Percentiles rank a stretch among this genome's conserved stretches.
phyloP scores from a whole-genome alignment of 345 rosid genomes.

The Boechera retrofracta region DNA sequence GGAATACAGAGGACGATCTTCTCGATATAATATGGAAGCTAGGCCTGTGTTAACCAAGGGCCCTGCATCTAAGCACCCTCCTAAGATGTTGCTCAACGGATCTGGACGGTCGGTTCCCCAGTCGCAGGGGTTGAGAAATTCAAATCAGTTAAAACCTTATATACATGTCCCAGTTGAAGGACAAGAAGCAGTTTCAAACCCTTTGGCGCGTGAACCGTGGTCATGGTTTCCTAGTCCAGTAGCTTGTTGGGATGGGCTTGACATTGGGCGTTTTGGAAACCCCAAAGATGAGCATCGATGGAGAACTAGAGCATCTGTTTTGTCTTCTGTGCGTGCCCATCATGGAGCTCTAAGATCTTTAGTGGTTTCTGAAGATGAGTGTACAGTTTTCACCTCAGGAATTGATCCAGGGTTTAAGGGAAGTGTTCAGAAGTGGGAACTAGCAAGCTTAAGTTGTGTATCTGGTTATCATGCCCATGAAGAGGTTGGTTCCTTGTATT shows the following conservation, averaged over 20 bases:
- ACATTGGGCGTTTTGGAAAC: constrained; percentile 73
- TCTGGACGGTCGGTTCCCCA: constrained; percentile 83
- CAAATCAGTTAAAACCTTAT: constrained; percentile 63
- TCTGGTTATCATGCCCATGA: constrained; percentile 94
- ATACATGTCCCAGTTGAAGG: constrained; percentile 54
- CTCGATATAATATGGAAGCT: constrained; percentile 63
- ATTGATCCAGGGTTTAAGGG: constrained; percentile 92
- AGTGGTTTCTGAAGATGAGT: constrained; percentile 83
- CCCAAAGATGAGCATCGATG: constrained; percentile 85
- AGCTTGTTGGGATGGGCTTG: constrained; percentile 85
- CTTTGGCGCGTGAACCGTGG: constrained; percentile 75
- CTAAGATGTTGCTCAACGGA: constrained; percentile 80
- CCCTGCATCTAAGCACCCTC: constrained; percentile 65
- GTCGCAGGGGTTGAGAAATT: constrained; percentile 64
- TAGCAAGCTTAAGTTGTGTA: constrained; percentile 72
- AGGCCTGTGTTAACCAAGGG: constrained; percentile 53
- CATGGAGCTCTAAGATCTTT: constrained; percentile 84
- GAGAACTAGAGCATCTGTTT: constrained; percentile 82
- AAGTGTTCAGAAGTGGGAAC: constrained; percentile 92
- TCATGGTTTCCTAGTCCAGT: constrained; percentile 95
- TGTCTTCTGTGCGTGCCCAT: constrained; percentile 81
- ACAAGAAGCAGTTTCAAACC: constrained; percentile 51
- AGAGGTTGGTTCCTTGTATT: constrained; percentile 68
- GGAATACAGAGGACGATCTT: constrained; percentile 79
- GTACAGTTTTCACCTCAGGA: constrained; percentile 87